Evolutionary conservation across 495 filamentous ascomycete species (phyloP), one percentile per base, ranked within the genome.

Genomic region (Penicillium cinerascens): DNA sequence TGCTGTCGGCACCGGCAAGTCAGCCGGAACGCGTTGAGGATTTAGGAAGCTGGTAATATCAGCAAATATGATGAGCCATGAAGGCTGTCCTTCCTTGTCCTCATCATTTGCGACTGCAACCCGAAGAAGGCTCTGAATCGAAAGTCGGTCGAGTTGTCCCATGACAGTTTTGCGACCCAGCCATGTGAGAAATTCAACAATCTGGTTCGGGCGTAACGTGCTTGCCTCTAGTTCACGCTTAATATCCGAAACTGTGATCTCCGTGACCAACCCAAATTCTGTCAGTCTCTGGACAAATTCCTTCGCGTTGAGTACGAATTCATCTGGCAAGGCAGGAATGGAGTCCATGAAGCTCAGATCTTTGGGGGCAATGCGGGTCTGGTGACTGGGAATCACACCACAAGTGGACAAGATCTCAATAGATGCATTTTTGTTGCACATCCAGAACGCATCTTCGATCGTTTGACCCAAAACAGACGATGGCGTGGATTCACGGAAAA

Each of bases 401-500:
- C 84, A 80, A 6, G 89, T 93, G 11, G 90, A 95, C 49, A 93
- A 81, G 3, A 97, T 79, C 58, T 96, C 92, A 53, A 97, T 91
- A 1, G 82, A 85, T 1, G 84, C 78, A 33, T 84, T 83, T 56
- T 84, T 88, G 63, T 87, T 90, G 44, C 88, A 89, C 51, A 82
- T 92, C 93, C 93, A 99, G 63, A 97, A 99, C 1, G 88, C 88
- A 66, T 95, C 87, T 66, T 95, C 89, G 50, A 97, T 91, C 44
- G 86, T 86, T 48, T 87, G 79, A 1, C 89, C 88, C 21, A 97
- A 84, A 43, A 86, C 71, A 3, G 81, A 79, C 47, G 86, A 91
- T 3, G 95, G 95, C 0, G 95, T 97, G 3, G 93, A 96, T 57
- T 95, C 88, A 16, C 76, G 77, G 55, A 89, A 96, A 0, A 85